A percentile compares a stretch with the other conserved stretches of the same genome.
Evolutionary conservation across 2,329 filamentous ascomycete genomes (phyloP).

Genomic region (Xylariomycetidae sp.): DNA sequence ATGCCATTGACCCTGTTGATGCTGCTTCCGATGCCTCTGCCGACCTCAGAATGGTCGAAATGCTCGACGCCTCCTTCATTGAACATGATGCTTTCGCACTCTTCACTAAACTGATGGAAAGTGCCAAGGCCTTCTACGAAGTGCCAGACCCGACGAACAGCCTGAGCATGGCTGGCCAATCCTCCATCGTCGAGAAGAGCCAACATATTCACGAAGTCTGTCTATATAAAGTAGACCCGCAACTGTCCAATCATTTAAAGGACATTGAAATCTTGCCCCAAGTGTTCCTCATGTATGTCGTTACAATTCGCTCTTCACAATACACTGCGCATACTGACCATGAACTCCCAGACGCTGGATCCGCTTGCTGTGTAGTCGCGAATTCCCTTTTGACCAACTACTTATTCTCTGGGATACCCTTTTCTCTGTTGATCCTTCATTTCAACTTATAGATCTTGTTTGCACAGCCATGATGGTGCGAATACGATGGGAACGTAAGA

Average conservation of each 20-base stretch:
- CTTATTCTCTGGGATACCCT: constrained; percentile 85
- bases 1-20: constrained; percentile 58
- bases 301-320: background rate
- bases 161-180: constrained; percentile 34
- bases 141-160: constrained; percentile 41
- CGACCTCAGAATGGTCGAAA: constrained; percentile 53
- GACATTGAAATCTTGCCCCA: constrained; percentile 89
- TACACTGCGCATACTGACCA: constrained; percentile 4
- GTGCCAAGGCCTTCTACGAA: constrained; percentile 81
- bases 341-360: constrained; percentile 69
- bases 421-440: constrained; percentile 75
- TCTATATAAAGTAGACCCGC: constrained; percentile 73
- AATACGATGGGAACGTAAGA: constrained; percentile 77
- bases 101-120: constrained; percentile 83
- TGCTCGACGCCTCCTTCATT: constrained; percentile 66
- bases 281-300: constrained; percentile 80
- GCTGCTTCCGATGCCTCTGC: constrained; percentile 27
- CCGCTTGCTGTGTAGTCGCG: constrained; percentile 82
- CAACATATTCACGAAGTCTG: constrained; percentile 80
- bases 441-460: constrained; percentile 82
- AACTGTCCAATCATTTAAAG: constrained; percentile 72
- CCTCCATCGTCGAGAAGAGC: constrained; percentile 79
- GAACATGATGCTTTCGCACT: constrained; percentile 89
- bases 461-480: constrained; percentile 90
- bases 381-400: constrained; percentile 83